Conservation (phyloP, 148 eudicot species). For the Vaccinium corymbosum region DNA sequence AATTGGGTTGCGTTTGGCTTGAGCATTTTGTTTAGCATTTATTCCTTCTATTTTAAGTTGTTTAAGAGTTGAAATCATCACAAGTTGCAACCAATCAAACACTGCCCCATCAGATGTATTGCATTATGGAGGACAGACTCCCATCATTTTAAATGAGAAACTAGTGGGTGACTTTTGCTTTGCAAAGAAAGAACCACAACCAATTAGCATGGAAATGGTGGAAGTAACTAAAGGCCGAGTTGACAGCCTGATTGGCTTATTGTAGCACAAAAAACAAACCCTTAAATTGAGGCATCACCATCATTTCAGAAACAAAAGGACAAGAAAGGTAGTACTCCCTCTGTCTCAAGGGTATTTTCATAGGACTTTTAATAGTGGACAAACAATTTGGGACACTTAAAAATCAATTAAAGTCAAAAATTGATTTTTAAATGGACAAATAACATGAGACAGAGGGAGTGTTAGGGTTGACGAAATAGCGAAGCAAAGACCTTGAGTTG, state of each 20-base stretch:
- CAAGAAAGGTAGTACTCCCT: not conserved
- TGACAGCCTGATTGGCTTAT: not conserved
- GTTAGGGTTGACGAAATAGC: not conserved
- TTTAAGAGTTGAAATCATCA: not conserved
- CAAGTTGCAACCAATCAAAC: constrained; percentile 5
- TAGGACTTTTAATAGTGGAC: too few species aligned
- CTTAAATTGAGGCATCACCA: not conserved
- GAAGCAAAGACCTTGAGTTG: not conserved
- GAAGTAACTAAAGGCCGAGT: not conserved
- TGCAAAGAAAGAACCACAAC: not conserved
- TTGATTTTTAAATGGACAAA: too few species aligned
- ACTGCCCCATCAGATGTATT: not conserved
- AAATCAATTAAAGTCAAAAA: too few species aligned
- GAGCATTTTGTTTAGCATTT: not conserved
- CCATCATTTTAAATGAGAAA: not conserved
- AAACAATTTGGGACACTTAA: too few species aligned
- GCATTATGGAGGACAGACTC: not conserved
- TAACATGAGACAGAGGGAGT: too few species aligned
- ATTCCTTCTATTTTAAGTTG: not conserved
- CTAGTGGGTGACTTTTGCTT: not conserved
- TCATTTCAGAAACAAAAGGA: not conserved
- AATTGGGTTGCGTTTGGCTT: not conserved
- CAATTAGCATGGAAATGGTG: not conserved
- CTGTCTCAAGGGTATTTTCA: too few species aligned
- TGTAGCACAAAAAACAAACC: not conserved